A percentile compares a stretch with the other conserved stretches of the same genome.
Evolutionary conservation across 2,329 filamentous ascomycete genomes (phyloP).

Genomic region (Zelopaecilomyces penicillatus): DNA sequence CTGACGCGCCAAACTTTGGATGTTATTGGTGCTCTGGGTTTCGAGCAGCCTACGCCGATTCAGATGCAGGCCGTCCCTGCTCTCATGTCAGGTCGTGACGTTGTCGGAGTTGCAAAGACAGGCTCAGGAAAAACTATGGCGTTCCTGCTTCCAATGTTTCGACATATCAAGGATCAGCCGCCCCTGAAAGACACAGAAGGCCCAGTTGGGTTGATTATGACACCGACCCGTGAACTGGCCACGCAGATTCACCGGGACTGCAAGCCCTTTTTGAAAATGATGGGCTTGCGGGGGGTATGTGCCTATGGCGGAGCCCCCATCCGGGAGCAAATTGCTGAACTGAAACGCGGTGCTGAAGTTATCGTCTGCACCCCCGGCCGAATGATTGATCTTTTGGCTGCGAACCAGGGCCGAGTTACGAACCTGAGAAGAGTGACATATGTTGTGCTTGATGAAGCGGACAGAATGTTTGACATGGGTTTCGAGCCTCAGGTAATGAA

Average conservation of each 20-base stretch:
- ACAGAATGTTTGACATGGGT: constrained; percentile 99
- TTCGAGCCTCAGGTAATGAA: constrained; percentile 98
- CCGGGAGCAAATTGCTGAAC: constrained; percentile 92
- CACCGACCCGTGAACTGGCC: constrained; percentile 87
- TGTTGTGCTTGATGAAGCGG: constrained; percentile 91
- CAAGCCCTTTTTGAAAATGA: constrained; percentile 84
- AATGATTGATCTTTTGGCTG: constrained; percentile 88
- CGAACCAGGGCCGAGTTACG: constrained; percentile 89
- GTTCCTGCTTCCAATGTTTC: constrained; percentile 92
- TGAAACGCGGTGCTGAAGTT: constrained; percentile 92
- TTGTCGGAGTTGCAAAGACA: constrained; percentile 94
- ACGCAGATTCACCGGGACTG: constrained; percentile 92
- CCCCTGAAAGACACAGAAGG: constrained; percentile 77
- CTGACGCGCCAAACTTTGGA: constrained; percentile 80
- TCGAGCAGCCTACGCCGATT: constrained; percentile 84
- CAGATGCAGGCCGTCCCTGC: constrained; percentile 91
- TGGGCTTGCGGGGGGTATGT: constrained; percentile 78
- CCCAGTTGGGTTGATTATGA: constrained; percentile 81
- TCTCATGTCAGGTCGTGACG: constrained; percentile 92
- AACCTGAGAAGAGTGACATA: constrained; percentile 86
- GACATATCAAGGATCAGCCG: constrained; percentile 91
- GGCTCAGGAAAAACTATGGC: constrained; percentile 96
- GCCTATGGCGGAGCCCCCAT: constrained; percentile 94
- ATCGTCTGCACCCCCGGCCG: constrained; percentile 92
- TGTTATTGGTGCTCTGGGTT: constrained; percentile 72